These are phyloP conservation scores for Sclerotinia trifoliorum DNA, from an alignment of 2,329 filamentous ascomycete genomes.

Conservation along the genomic window DNA sequence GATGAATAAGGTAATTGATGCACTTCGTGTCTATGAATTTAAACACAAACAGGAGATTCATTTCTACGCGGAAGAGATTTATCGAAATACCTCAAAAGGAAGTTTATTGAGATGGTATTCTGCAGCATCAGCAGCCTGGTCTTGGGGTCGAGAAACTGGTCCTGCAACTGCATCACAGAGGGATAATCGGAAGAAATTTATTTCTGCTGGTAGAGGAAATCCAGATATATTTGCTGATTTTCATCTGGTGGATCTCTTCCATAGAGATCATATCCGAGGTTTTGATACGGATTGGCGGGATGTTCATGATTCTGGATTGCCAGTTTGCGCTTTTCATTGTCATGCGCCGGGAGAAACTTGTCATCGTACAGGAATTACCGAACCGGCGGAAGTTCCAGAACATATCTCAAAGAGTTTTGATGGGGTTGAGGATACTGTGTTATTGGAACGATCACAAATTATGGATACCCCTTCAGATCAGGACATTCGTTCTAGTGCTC, in stretches of 20 bases:
- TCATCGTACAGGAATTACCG: conserved; percentile 12
- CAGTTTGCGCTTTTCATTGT: conserved; percentile 6
- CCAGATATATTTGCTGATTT: conserved; percentile 1
- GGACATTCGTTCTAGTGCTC: neutral
- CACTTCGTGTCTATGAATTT: neutral
- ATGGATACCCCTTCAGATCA: conserved; percentile 8
- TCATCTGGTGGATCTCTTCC: neutral
- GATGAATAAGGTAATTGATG: conserved; percentile 15
- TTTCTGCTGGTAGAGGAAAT: neutral
- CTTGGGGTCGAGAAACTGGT: conserved; percentile 18
- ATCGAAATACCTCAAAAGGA: conserved; percentile 9
- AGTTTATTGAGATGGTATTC: conserved; percentile 18
- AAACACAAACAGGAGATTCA: conserved; percentile 3
- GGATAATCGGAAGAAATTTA: conserved; percentile 13
- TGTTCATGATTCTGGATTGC: conserved; percentile 11
- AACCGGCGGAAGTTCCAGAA: conserved; percentile 7
- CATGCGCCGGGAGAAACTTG: conserved; percentile 11
- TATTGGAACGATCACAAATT: conserved; percentile 7
- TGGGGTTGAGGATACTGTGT: neutral
- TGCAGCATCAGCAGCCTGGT: conserved; percentile 14
- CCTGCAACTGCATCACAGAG: conserved; percentile 10
- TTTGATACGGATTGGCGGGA: conserved; percentile 18
- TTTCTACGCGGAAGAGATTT: conserved; percentile 1
- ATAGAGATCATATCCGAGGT: conserved; percentile 7
- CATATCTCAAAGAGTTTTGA: conserved; percentile 11